Base-by-base conservation (phyloP, 306 rosid genomes). In the Ziziphus jujuba region DNA sequence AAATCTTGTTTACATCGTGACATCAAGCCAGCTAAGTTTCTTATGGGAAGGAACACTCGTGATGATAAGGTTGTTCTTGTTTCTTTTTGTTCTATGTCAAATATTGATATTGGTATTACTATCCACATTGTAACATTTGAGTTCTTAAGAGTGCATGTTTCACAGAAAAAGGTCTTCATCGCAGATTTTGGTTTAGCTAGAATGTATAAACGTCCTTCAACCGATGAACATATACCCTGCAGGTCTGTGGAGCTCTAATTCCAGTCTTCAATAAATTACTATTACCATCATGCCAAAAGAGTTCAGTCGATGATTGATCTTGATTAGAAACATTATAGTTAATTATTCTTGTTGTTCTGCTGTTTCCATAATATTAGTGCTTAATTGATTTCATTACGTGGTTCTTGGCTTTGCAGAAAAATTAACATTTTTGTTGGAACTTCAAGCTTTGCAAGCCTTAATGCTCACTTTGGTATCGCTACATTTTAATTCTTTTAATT, bases 131-230 rank as follows among this genome's bases (percentile, higher is more conserved):
- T 15, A 48, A 48, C 4, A 4, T 49, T 49, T 49, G 5, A 4
- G 0, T 49, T 49, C 20, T 49, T 49, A 7, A 49, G 22, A n/a
- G n/a, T n/a, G n/a, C n/a, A n/a, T n/a, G n/a, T 15, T 15, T 6
- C 5, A 15, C 20, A 15, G 20, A 49, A 31, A 22, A 75, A 91
- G 96, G 96, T 91, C 40, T 88, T 86, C 71, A 64, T 84, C 63
- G 88, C 88, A 77, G 97, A 91, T 76, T 91, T 82, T 65, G 96
- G 97, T 69, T 93, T 91, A 9, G 93, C 88, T n/a, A 91, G 86
- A 83, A 86, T 85, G 77, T 91, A 77, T 34, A 75, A 76, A 61
- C 96, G 88, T 69, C 87, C 84, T 43, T 81, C 70, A 57, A 83
- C 96, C 69, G 78, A 77, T 63, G 75, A 68, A 67, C 97, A 91